Percentiles rank a stretch among this genome's conserved stretches.
phyloP scores from a whole-genome alignment of 2,329 filamentous ascomycete genomes.

The Seiridium cupressi region DNA sequence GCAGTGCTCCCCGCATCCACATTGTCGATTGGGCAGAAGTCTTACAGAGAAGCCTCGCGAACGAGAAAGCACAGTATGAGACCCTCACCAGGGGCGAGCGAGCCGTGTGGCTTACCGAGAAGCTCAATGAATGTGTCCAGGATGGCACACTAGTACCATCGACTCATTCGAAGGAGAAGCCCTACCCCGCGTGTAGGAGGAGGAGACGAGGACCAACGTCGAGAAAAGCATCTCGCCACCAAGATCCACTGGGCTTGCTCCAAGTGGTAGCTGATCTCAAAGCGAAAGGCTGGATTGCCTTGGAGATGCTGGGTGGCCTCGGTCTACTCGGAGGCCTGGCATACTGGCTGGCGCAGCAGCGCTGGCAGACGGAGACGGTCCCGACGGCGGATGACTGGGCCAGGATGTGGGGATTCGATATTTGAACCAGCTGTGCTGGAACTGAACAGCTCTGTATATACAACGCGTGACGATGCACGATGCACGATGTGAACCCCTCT shows the following conservation, averaged over 20 bases:
- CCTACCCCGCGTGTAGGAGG: constrained; percentile 22
- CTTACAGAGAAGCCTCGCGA: constrained; percentile 71
- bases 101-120: constrained; percentile 67
- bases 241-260: constrained; percentile 79
- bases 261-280: constrained; percentile 66
- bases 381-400: constrained; percentile 26
- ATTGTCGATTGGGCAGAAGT: constrained; percentile 82
- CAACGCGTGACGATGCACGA: not conserved
- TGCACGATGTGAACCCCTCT: not conserved
- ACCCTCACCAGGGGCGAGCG: constrained; percentile 60
- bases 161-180: constrained; percentile 39
- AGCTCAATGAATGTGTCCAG: constrained; percentile 63
- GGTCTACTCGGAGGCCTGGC: constrained; percentile 72
- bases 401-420: constrained; percentile 22
- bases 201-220: constrained; percentile 14
- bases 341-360: constrained; percentile 50
- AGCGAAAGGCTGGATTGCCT: constrained; percentile 61
- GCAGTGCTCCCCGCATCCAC: constrained; percentile 48
- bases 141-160: constrained; percentile 57
- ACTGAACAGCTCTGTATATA: not conserved
- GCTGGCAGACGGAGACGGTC: constrained; percentile 11
- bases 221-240: constrained; percentile 34
- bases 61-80: constrained; percentile 70
- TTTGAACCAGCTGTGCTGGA: constrained; percentile 10
- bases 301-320: constrained; percentile 73